These are phyloP conservation scores for Plasmodium vivax DNA, from an alignment of 169 alveolate species.

Conservation along the genomic window DNA sequence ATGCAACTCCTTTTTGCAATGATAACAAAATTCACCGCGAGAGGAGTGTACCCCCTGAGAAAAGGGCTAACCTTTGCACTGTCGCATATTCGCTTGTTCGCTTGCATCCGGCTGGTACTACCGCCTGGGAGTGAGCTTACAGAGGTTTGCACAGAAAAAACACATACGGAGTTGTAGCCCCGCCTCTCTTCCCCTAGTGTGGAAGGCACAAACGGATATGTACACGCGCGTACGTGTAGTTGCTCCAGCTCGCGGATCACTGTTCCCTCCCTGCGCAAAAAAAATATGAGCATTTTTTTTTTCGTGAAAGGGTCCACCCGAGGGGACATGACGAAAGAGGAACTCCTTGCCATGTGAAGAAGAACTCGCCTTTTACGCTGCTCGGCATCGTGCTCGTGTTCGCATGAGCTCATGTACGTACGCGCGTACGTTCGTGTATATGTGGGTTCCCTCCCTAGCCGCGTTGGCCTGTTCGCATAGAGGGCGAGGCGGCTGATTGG, in stretches of 20 bases:
- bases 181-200: too few species aligned
- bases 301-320: not conserved
- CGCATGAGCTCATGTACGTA: not conserved
- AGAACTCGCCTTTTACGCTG: not conserved
- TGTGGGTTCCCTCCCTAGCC: not conserved
- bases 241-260: too few species aligned
- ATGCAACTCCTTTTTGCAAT: not conserved
- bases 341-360: not conserved
- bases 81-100: not conserved
- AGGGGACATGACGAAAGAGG: not conserved
- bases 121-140: not conserved
- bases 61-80: not conserved
- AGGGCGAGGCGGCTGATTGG: not conserved
- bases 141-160: not conserved
- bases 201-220: too few species aligned
- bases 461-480: not conserved
- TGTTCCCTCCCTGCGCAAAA: not conserved
- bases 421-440: not conserved
- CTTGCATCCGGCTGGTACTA: not conserved
- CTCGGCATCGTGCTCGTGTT: not conserved
- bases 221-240: too few species aligned
- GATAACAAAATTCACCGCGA: not conserved
- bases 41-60: not conserved
- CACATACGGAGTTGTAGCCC: not conserved
- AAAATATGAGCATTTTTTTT: not conserved